Evolutionary conservation across 2,329 filamentous ascomycete genomes (phyloP), one percentile per base, ranked within the genome.

Genomic region (Diaporthe humulicola): DNA sequence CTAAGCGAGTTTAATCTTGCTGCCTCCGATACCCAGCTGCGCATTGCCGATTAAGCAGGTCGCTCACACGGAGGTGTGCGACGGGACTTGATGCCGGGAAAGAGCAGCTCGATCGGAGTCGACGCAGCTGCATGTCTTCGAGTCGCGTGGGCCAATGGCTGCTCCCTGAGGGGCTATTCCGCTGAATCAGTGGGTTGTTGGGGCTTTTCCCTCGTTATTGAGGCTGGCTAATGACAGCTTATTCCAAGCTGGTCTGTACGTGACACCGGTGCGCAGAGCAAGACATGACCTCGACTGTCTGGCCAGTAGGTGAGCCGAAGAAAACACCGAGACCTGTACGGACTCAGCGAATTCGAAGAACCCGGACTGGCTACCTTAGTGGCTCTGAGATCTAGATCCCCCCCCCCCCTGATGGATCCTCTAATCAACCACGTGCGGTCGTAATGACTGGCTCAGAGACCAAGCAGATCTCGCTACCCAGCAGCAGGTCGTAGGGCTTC

Each of bases 1-100:
- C 67, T 76, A 76, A 76, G 74, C 74, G 74, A 76, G 52, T 50
- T 28, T 48, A 45, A 64, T 64, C 40, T 64, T 64, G 40, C 57
- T 69, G 33, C 25, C 30, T 54, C 67, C 69, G 69, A 76, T 57
- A 57, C 58, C 70, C 57, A 54, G 69, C 67, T 76, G 72, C 54
- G 67, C 54, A 64, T 61, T 69, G 28, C 72, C 64, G 72, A 76
- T 74, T 54, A 57, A 40, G 73, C 73, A 52, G 57, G 45, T 22
- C 45, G 22, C 42, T 36, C 33, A 30, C 60, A 10, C 48, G 15
- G 57, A 72, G 33, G 33, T 22, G 70, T 72, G 40, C 50, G 45
- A 72, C 70, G 30, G 36, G 33, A 72, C 57, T 36, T 15, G 70
- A 30, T 40, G 42, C 33, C 36, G 50, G 33, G 25, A 22, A 33